Conservation (phyloP, 2,329 filamentous ascomycete genomes). For the Xenoacremonium recifei region DNA sequence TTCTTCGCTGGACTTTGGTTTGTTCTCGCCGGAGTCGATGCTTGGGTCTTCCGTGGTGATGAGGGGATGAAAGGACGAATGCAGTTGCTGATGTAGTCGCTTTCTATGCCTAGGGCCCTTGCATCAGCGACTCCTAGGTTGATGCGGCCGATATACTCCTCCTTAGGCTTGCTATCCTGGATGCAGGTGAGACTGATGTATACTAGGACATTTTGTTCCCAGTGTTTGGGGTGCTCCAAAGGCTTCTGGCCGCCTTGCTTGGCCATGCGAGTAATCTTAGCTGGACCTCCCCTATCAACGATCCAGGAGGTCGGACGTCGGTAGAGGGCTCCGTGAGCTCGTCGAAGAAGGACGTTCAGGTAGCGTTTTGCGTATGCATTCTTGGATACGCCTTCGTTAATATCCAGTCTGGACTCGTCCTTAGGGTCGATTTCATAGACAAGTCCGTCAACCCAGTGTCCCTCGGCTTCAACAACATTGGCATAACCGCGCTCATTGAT, state of each 20-base stretch:
- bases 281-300: constrained; percentile 34
- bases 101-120: constrained; percentile 31
- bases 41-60: constrained; percentile 12
- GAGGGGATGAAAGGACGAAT: constrained; percentile 36
- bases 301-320: constrained; percentile 37
- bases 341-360: constrained; percentile 31
- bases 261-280: constrained; percentile 22
- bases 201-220: constrained; percentile 35
- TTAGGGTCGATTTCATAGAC: constrained; percentile 36
- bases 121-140: constrained; percentile 38
- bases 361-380: constrained; percentile 37
- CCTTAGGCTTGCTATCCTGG: constrained; percentile 33
- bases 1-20: constrained; percentile 3
- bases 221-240: constrained; percentile 19
- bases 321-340: constrained; percentile 32
- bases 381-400: constrained; percentile 39
- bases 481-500: constrained; percentile 48
- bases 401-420: constrained; percentile 39
- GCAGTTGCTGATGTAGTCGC: constrained; percentile 35
- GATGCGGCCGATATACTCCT: constrained; percentile 41
- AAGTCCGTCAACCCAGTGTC: constrained; percentile 39
- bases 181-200: constrained; percentile 36
- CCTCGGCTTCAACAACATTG: constrained; percentile 36
- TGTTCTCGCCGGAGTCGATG: constrained; percentile 6
- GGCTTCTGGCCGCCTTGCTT: constrained; percentile 14